A percentile compares a stretch with the other conserved stretches of the same genome.
phyloP scores from a whole-genome alignment of 352 stramenopile genomes.

The Phytophthora capsici region DNA sequence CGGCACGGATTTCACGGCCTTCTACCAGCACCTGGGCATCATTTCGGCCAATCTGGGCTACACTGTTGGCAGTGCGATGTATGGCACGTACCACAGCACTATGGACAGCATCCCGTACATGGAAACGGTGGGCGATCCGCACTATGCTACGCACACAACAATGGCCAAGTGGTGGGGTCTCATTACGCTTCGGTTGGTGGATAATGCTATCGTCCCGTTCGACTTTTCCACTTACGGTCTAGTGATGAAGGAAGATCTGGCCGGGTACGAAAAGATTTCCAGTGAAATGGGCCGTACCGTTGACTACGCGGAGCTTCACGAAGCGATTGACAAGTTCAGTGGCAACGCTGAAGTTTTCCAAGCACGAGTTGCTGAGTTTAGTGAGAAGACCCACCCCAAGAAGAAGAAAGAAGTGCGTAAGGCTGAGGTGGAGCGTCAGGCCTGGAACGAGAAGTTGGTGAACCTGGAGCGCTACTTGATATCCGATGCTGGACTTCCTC shows the following conservation, averaged over 20 bases:
- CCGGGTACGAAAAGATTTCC: constrained; percentile 35
- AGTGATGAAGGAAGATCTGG: constrained; percentile 63
- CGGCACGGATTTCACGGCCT: constrained; percentile 81
- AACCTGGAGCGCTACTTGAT: constrained; percentile 47
- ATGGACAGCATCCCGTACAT: constrained; percentile 86
- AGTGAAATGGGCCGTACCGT: constrained; percentile 27
- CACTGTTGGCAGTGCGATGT: constrained; percentile 29
- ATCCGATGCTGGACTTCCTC: constrained; percentile 45
- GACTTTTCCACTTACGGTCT: constrained; percentile 72
- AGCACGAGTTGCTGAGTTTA: constrained; percentile 15
- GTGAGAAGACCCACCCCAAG: background rate
- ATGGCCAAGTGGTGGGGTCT: constrained; percentile 68
- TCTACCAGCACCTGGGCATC: constrained; percentile 89
- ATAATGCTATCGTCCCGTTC: constrained; percentile 65
- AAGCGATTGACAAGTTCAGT: constrained; percentile 52
- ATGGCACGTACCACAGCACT: constrained; percentile 85
- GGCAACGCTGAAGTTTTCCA: constrained; percentile 36
- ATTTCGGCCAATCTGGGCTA: constrained; percentile 57
- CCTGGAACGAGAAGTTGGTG: constrained; percentile 32
- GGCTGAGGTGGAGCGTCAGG: constrained; percentile 3
- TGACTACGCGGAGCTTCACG: constrained; percentile 40
- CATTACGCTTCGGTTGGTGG: constrained; percentile 61
- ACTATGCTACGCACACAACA: constrained; percentile 60
- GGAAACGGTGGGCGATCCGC: constrained; percentile 65
- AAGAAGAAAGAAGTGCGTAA: constrained; percentile 20